Conservation (phyloP, 257 asterid species). For the Solanum stenotomum region DNA sequence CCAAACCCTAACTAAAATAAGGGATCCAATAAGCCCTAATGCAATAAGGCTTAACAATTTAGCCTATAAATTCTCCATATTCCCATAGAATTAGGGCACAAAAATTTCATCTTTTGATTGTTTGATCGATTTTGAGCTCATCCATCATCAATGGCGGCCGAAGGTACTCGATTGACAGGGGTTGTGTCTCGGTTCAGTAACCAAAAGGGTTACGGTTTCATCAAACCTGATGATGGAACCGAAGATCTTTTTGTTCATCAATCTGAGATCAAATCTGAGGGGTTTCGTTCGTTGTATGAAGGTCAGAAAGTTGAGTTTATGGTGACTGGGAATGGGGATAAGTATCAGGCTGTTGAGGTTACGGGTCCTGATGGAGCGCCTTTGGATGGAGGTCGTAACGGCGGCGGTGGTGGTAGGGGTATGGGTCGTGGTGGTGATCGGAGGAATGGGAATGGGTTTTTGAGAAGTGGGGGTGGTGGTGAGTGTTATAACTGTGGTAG, state of each 20-base stretch:
- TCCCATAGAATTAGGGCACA: background rate
- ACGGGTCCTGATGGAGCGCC: slow-evolving; percentile 52
- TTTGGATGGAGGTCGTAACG: slow-evolving; percentile 7
- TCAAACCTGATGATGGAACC: slow-evolving; percentile 53
- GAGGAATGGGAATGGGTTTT: slow-evolving; percentile 14
- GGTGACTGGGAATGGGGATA: slow-evolving; percentile 34
- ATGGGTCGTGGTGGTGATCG: slow-evolving; percentile 12
- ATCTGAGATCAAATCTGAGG: slow-evolving; percentile 62
- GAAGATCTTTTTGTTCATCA: slow-evolving; percentile 75
- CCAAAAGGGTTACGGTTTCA: slow-evolving; percentile 70
- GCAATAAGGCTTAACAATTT: background rate
- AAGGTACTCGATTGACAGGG: slow-evolving; percentile 44
- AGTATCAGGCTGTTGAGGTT: slow-evolving; percentile 55
- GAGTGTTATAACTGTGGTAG: background rate
- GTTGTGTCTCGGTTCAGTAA: slow-evolving; percentile 49
- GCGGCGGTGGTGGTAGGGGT: background rate
- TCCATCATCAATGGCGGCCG: slow-evolving; percentile 47
- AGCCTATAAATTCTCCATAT: background rate
- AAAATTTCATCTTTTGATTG: background rate
- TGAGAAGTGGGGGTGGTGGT: background rate
- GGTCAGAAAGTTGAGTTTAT: slow-evolving; percentile 73
- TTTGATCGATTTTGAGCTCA: background rate
- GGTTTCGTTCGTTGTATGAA: slow-evolving; percentile 52
- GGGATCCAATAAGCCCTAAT: background rate
- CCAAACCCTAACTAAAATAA: background rate